phyloP scores from a whole-genome alignment of 345 rosid species.

The Passiflora organensis region DNA sequence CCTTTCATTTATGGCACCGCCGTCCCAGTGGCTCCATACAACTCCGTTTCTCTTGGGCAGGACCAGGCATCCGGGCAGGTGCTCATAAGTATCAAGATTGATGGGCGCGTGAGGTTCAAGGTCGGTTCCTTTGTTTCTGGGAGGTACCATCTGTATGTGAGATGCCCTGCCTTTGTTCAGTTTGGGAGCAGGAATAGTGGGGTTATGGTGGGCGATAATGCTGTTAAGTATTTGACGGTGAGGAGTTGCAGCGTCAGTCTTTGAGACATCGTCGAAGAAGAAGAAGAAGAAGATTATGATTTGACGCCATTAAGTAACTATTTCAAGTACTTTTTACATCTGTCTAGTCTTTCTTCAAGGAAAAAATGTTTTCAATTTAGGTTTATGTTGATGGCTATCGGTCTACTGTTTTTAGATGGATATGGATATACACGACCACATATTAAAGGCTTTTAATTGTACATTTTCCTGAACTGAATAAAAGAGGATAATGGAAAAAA shows the following conservation, averaged over 20 bases:
- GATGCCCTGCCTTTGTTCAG: conserved; percentile 54
- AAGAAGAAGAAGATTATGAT: neutral
- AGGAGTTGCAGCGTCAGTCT: conserved; percentile 51
- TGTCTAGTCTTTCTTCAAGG: neutral
- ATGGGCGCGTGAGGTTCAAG: conserved; percentile 87
- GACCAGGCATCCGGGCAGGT: conserved; percentile 55
- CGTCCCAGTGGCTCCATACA: conserved; percentile 80
- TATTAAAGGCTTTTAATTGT: too few relatives aligned
- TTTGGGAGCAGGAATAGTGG: conserved; percentile 50
- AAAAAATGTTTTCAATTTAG: neutral
- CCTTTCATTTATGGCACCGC: conserved; percentile 58
- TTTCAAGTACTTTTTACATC: neutral
- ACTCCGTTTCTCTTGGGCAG: conserved; percentile 36
- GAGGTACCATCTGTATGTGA: conserved; percentile 52
- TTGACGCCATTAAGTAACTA: conserved; percentile 13
- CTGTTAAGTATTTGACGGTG: conserved; percentile 57
- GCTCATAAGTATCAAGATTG: conserved; percentile 47
- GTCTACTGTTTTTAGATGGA: too few relatives aligned
- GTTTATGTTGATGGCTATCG: neutral
- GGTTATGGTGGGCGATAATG: conserved; percentile 50
- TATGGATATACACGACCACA: too few relatives aligned
- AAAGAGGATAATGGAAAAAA: too few relatives aligned
- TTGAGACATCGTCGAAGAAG: conserved; percentile 32
- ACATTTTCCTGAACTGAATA: too few relatives aligned
- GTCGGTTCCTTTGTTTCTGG: conserved; percentile 60